Evolutionary conservation across 768 basidiomycete genomes (phyloP), one percentile per base, ranked within the genome.

Genomic region (Cystobasidium onofrii): DNA sequence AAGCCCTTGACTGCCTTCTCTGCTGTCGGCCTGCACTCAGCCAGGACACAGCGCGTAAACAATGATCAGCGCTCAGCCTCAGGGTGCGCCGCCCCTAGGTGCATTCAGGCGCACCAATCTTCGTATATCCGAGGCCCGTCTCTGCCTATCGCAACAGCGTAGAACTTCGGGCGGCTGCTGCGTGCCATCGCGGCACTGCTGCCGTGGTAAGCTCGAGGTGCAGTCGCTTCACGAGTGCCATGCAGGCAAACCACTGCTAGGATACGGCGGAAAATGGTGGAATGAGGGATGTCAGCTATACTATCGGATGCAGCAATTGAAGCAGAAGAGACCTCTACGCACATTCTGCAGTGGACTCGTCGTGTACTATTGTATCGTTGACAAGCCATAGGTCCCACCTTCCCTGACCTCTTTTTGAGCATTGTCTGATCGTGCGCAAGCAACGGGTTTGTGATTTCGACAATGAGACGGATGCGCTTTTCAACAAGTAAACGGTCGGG

Each of bases 111-210:
- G 7, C 25, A 71, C 69, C 69, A 71, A 15, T 52, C 23, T 27
- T 36, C 55, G 69, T 71, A 60, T 25, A 71, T 55, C 3, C 39
- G 23, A 3, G 69, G 33, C 9, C 69, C 69, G 13, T 61, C 55
- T 9, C 55, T 12, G 18, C 69, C 69, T 7, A 31, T 34, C 1
- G 69, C 69, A 23, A 71, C 69, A n/a, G 69, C 69, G 54, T 71
- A 71, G 36, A 57, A 71, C 55, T 55, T 71, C 13, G 57, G 57
- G 12, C 57, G 17, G 27, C 31, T 60, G 65, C 63, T 64, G 63
- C 63, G 10, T 10, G 31, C 63, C 63, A 64, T 64, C 13, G 34
- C 17, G 3, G 31, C 63, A 15, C 3, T 64, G 44, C 63, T 27
- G 27, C 15, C n/a, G 33, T 39, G 44, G 13, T 27, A 15, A 39